Evolutionary conservation across 768 basidiomycete species (phyloP), one percentile per base, ranked within the genome.

Genomic region (Postia placenta): DNA sequence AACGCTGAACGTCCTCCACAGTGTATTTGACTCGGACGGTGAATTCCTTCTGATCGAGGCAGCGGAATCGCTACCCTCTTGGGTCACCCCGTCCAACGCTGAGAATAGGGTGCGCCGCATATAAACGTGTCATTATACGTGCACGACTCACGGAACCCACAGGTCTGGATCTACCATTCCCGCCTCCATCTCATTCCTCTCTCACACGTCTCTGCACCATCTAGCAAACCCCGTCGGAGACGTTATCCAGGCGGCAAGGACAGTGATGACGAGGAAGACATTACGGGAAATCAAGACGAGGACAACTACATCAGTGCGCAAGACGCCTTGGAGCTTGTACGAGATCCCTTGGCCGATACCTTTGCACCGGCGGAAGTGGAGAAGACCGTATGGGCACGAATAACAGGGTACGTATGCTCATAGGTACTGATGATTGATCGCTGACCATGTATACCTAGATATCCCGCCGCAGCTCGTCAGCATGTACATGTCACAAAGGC

Each of bases 41-140:
- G 91, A 98, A 58, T 97, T 98, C 62, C 69, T 98, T 39, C 75
- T 99, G 48, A 98, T 98, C 52, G 96, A 99, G 68, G 95, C 92
- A 3, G 96, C 96, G 19, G 87, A 96, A 45, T 76, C 72, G 24
- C 70, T 99, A 12, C 95, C 95, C 14, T 68, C 74, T 4, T 98
- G 95, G 96, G 83, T 96, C 40, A 87, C 85, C 24, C 96, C 95
- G 12, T 74, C 83, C 27, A 97, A 95, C 64, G 83, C 92, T 42
- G 83, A 85, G 65, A 95, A 98, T 69, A 83, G 96, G 74, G 93
- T 94, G 70, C 71, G 89, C n/a, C n/a, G n/a, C n/a, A n/a, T n/a
- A n/a, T n/a, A n/a, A n/a, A n/a, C n/a, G n/a, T n/a, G n/a, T 5
- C 36, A 17, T 41, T n/a, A n/a, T n/a, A n/a, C n/a, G n/a, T n/a